Evolutionary conservation across 495 filamentous ascomycete genomes (phyloP).

Genomic region (Lentithecium fluviatile): DNA sequence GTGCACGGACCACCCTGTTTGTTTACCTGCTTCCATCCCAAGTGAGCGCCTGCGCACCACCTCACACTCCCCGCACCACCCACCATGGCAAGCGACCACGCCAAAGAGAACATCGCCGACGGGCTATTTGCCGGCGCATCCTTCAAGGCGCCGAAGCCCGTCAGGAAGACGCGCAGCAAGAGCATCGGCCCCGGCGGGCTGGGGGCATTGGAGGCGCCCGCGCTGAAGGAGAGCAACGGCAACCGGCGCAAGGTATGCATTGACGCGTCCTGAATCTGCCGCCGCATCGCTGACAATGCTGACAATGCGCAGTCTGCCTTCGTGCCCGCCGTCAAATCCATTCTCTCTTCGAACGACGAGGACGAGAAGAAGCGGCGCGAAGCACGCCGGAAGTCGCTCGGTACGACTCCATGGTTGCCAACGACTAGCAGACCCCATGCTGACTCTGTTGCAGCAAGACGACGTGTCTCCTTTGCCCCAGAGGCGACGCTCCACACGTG

Average conservation of each 20-base stretch:
- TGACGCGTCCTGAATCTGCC: neutral
- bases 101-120: slow-evolving; percentile 38
- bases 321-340: slow-evolving; percentile 66
- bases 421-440: neutral
- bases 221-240: slow-evolving; percentile 69
- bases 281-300: slow-evolving; percentile 12
- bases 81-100: slow-evolving; percentile 25
- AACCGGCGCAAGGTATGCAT: slow-evolving; percentile 73
- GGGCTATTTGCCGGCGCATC: slow-evolving; percentile 23
- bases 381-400: slow-evolving; percentile 84
- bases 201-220: slow-evolving; percentile 52
- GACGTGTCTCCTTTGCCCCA: slow-evolving; percentile 94
- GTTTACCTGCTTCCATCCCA: neutral
- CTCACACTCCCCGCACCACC: slow-evolving; percentile 1
- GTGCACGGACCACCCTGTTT: neutral
- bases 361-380: slow-evolving; percentile 76
- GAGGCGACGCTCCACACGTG: slow-evolving; percentile 98
- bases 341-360: slow-evolving; percentile 66
- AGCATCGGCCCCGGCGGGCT: slow-evolving; percentile 90
- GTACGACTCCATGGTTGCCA: slow-evolving; percentile 39
- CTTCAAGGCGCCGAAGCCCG: slow-evolving; percentile 26
- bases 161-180: slow-evolving; percentile 86
- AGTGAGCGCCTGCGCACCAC: neutral
- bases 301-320: slow-evolving; percentile 51
- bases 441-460: slow-evolving; percentile 49